phyloP scores from a whole-genome alignment of 148 eudicot species.

The Bassia scoparia region DNA sequence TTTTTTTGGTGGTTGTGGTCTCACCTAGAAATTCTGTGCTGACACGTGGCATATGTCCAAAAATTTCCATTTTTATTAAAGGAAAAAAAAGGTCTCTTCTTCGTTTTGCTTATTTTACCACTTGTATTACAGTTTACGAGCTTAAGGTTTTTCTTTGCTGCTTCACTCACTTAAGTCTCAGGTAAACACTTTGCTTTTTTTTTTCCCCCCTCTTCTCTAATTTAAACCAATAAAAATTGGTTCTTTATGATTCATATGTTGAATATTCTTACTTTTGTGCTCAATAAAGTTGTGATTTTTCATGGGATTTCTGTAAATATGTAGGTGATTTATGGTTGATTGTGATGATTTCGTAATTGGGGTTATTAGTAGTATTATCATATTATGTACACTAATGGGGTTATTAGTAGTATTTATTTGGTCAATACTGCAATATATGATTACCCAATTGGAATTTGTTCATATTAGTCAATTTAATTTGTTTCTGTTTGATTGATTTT shows the following conservation, averaged over 20 bases:
- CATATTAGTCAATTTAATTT: neutral
- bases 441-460: slow-evolving; percentile 2
- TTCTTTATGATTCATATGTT: neutral
- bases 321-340: slow-evolving; percentile 1
- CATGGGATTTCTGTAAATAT: neutral
- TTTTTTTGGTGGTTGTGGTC: slow-evolving; percentile 20
- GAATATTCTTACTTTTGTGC: neutral
- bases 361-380: neutral
- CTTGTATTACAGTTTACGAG: slow-evolving; percentile 8
- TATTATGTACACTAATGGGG: neutral
- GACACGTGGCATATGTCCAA: neutral
- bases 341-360: neutral
- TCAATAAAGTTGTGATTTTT: neutral
- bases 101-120: neutral
- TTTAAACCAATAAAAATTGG: neutral
- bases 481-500: neutral
- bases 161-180: slow-evolving; percentile 21
- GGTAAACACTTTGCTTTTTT: slow-evolving; percentile 26
- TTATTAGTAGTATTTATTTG: neutral
- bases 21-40: neutral
- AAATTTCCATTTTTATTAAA: neutral
- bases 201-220: neutral
- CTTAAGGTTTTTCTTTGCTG: neutral
- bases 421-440: slow-evolving; percentile 8
- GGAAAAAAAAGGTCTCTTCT: neutral